Evolutionary conservation across 805 yeast genomes (phyloP).

Genomic region (Candida pseudoglaebosa): DNA sequence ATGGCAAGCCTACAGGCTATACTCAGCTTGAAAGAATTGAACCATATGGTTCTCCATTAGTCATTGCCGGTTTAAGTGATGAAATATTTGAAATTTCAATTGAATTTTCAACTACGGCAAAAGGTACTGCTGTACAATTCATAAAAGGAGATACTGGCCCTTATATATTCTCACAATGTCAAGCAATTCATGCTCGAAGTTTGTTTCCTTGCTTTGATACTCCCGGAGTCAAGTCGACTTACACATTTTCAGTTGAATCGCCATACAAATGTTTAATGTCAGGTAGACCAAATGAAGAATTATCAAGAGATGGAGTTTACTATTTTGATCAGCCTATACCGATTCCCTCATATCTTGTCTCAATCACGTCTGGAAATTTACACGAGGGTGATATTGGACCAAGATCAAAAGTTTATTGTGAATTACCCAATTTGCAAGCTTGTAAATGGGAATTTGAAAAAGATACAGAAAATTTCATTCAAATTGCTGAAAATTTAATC

Average conservation of each 20-base stretch:
- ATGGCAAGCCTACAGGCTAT: constrained; percentile 13
- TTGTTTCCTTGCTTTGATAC: constrained; percentile 37
- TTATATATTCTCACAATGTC: constrained; percentile 34
- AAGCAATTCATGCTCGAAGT: constrained; percentile 33
- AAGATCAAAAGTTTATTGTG: constrained; percentile 28
- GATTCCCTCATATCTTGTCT: constrained; percentile 31
- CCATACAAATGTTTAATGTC: constrained; percentile 26
- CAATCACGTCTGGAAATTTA: constrained; percentile 32
- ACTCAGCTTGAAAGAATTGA: constrained; percentile 11
- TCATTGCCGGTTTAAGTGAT: constrained; percentile 11
- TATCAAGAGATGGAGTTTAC: constrained; percentile 13
- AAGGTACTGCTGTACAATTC: constrained; percentile 33
- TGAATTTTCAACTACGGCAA: constrained; percentile 23
- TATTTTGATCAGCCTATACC: constrained; percentile 31
- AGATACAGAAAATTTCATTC: constrained; percentile 31
- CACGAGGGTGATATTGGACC: constrained; percentile 30
- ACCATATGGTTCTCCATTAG: constrained; percentile 25
- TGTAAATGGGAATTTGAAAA: constrained; percentile 35
- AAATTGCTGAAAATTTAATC: constrained; percentile 30
- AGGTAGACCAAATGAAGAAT: constrained; percentile 20
- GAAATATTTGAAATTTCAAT: constrained; percentile 14
- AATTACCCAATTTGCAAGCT: constrained; percentile 20
- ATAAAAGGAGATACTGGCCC: constrained; percentile 32
- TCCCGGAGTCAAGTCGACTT: constrained; percentile 29
- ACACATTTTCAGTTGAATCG: constrained; percentile 22